Conservation (phyloP, 768 basidiomycete species). For the Tylopilus rubrobrunneus region DNA sequence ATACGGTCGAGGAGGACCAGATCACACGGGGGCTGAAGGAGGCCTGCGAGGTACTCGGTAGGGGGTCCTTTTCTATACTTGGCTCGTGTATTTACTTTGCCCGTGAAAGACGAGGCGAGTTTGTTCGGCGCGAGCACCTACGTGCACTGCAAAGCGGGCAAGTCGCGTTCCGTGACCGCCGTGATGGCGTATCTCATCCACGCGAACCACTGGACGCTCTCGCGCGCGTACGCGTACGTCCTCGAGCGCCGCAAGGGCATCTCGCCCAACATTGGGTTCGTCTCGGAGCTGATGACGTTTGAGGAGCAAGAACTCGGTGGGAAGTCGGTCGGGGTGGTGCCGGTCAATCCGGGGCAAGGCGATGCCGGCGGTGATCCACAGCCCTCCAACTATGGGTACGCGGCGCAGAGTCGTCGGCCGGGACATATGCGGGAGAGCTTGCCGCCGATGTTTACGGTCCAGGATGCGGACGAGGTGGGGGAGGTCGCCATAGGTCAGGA, state of each 20-base stretch:
- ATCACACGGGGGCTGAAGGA: conserved; percentile 78
- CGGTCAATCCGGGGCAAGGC: conserved; percentile 14
- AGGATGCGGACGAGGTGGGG: conserved; percentile 26
- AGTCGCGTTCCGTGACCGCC: conserved; percentile 92
- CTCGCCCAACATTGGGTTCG: conserved; percentile 96
- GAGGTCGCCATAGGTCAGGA: conserved; percentile 63
- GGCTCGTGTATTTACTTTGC: conserved; percentile 1
- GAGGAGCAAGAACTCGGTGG: conserved; percentile 86
- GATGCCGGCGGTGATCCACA: conserved; percentile 25
- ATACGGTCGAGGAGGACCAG: conserved; percentile 92
- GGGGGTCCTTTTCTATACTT: conserved; percentile 29
- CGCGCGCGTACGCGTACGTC: conserved; percentile 87
- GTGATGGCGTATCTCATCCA: conserved; percentile 98
- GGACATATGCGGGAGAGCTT: conserved; percentile 74
- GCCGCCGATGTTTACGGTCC: conserved; percentile 29
- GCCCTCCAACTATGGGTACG: conserved; percentile 37
- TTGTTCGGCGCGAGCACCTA: conserved; percentile 87
- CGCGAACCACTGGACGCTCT: conserved; percentile 94
- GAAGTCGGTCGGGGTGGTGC: conserved; percentile 32
- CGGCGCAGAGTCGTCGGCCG: conserved; percentile 48
- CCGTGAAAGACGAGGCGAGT: conserved; percentile 75
- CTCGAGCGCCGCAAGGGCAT: conserved; percentile 91
- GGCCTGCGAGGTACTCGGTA: conserved; percentile 84
- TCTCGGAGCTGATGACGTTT: conserved; percentile 94
- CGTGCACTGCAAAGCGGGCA: conserved; percentile 95